A percentile compares a stretch with the other conserved stretches of the same genome.
Conservation (phyloP, 768 basidiomycete genomes). For the Lanmaoa pseudosensibilis region DNA sequence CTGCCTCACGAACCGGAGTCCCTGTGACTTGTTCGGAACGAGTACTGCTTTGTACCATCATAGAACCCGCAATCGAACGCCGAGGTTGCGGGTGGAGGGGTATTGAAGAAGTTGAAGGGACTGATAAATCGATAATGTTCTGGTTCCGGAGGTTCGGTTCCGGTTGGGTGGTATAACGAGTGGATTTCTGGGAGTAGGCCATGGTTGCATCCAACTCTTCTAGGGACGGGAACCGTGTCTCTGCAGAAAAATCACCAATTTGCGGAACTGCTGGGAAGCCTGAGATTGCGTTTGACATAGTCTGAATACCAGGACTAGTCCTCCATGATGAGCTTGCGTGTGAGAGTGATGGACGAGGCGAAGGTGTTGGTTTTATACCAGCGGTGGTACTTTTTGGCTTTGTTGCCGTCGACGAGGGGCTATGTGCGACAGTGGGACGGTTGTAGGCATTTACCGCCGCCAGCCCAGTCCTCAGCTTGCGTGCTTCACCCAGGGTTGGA, state of each 20-base stretch:
- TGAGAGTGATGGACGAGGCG: slow-evolving; percentile 30
- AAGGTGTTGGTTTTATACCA: slow-evolving; percentile 25
- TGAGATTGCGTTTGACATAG: slow-evolving; percentile 39
- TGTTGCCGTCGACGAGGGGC: slow-evolving; percentile 14
- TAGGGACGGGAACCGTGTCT: slow-evolving; percentile 82
- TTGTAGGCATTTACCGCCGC: slow-evolving; percentile 48
- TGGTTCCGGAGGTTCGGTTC: slow-evolving; percentile 14
- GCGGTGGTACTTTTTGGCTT: slow-evolving; percentile 22
- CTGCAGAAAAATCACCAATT: slow-evolving; percentile 49
- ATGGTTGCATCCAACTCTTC: slow-evolving; percentile 75
- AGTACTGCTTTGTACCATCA: slow-evolving; percentile 37
- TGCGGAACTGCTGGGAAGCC: slow-evolving; percentile 35
- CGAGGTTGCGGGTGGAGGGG: slow-evolving; percentile 23
- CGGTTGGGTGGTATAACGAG: slow-evolving; percentile 16
- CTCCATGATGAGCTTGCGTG: slow-evolving; percentile 21
- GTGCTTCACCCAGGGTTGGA: slow-evolving; percentile 75
- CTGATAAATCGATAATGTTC: slow-evolving; percentile 23
- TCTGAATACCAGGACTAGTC: slow-evolving; percentile 16
- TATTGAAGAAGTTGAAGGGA: slow-evolving; percentile 23
- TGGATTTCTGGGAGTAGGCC: slow-evolving; percentile 26
- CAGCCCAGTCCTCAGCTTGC: slow-evolving; percentile 68
- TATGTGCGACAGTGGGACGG: slow-evolving; percentile 16
- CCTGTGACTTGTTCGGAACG: slow-evolving; percentile 61
- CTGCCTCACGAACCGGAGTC: slow-evolving; percentile 46
- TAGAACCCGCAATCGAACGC: slow-evolving; percentile 15